Conservation (phyloP, 352 stramenopile genomes). For the Globisporangium nagaii region DNA sequence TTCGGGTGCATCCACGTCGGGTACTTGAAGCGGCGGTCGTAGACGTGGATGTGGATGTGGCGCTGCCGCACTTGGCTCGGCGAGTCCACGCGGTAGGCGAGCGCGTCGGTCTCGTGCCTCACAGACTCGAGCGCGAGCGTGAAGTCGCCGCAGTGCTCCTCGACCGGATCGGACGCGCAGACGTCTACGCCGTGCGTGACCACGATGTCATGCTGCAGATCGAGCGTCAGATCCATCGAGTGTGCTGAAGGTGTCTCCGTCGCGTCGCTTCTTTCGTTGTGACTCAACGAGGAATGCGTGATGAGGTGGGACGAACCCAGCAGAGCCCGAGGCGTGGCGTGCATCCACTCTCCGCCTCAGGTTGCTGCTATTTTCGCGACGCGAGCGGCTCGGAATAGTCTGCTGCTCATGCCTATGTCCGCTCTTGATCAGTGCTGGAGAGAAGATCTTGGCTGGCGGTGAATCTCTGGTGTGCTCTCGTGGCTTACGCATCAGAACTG, state of each 20-base stretch:
- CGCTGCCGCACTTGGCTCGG: slow-evolving; percentile 44
- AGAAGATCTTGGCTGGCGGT: too few relatives aligned
- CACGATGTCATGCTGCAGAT: not conserved
- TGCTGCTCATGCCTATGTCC: too few relatives aligned
- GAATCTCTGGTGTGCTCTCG: too few relatives aligned
- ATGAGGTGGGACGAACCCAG: too few relatives aligned
- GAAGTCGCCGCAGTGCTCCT: slow-evolving; percentile 10
- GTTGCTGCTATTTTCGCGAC: too few relatives aligned
- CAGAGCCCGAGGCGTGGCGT: too few relatives aligned
- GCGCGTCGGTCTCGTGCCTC: slow-evolving; percentile 5
- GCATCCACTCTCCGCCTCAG: too few relatives aligned
- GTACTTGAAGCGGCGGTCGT: slow-evolving; percentile 52
- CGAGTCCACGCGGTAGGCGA: slow-evolving; percentile 22
- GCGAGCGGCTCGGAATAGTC: too few relatives aligned
- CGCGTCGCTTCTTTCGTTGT: not conserved
- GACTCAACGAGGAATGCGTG: too few relatives aligned
- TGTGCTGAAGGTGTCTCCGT: too few relatives aligned
- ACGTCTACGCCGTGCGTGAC: not conserved
- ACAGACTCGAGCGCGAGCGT: slow-evolving; percentile 9
- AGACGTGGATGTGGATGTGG: slow-evolving; percentile 61
- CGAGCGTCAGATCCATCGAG: slow-evolving; percentile 3
- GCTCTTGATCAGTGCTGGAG: too few relatives aligned
- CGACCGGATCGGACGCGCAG: not conserved
- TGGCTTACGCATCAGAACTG: not conserved
- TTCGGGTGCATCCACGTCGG: slow-evolving; percentile 66